Base-by-base conservation (phyloP, 75 land plant species). In the Cryptomeria japonica region DNA sequence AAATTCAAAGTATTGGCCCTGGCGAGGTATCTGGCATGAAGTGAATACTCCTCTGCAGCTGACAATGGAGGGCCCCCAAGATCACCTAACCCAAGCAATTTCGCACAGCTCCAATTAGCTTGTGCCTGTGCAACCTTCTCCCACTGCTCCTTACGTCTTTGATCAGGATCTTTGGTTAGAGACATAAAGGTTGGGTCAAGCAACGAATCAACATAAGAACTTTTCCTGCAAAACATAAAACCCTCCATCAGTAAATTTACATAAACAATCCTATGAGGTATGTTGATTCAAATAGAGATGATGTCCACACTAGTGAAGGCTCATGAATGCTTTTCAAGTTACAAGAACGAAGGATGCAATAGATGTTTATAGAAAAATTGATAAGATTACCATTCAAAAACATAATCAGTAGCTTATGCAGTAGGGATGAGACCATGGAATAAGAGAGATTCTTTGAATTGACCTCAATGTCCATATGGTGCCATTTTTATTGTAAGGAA, bases 131-230 rank as follows among this genome's bases (percentile, higher is more conserved):
- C 93, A 91, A 92, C 93, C 89, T 92, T 95, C 89, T 98, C 97
- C 97, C 95, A 95, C 87, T 97, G 97, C 87, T 98, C 99, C 86
- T 92, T 92, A n/a, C 99, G 92, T 79, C 95, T 91, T 89, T 96
- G 97, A 88, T 98, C 99, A 47, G 99, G 99, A 90, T 98, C 99
- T 84, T 97, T 97, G 13, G 93, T 95, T 91, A 98, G 83, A n/a
- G 99, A 92, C 99, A 97, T 98, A 91, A 98, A 98, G 41, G 94
- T 90, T 72, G 99, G 99, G 90, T 97, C 99, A 83, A 97, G 77
- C 86, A 94, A 93, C 77, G 99, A 91, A 90, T 98, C 97, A 89
- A 98, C 82, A 68, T 90, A 87, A 72, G 94, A 91, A 15, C 96
- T 92, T 32, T 91, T 92, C 96, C 99, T 98, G 91, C 32, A 87